Evolutionary conservation across 2,329 filamentous ascomycete genomes (phyloP), one percentile per base, ranked within the genome.

Genomic region (Pezizomycotina sp.): DNA sequence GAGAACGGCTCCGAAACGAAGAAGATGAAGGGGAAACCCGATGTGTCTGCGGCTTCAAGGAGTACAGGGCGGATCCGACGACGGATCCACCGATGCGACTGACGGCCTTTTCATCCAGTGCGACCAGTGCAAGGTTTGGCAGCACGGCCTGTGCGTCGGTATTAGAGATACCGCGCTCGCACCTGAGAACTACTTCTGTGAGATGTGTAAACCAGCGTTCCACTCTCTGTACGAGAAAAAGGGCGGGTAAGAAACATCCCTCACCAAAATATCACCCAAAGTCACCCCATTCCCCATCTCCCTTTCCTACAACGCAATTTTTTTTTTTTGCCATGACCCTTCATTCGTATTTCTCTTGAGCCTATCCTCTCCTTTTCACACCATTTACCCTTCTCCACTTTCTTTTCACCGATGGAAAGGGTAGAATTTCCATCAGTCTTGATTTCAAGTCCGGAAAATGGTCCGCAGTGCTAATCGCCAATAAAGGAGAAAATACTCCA

Each of bases 21-120:
- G 78, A 78, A 53, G 82, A 93, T 56, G 84, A 93, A 54, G 89
- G 95, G 62, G 74, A 89, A 37, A 92, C 92, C 54, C 74, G 89
- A 49, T 98, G 89, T 61, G 76, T 98, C 47, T 98, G 89, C 60
- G 84, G 83, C 50, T 75, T 78, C 51, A 82, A 91, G 53, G 89
- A 98, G 39, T 95, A 95, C 60, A 89, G 14, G 89, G 89, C 35
- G 65, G 56, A 60, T 73, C 61, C 62, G 74, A 62, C 42, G 64
- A 68, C 43, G 53, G 63, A 46, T 65, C 81, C 46, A 71, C 74
- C 20, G 83, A 92, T 52, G 86, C 95, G 48, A 68, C 86, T 48
- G 89, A 86, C 27, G 86, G 84, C 34, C 77, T 95, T 59, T 98
- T 93, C 60, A 84, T 98, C 48, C 86, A 95, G 63, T 98, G 89